Evolutionary conservation across 2,329 filamentous ascomycete genomes (phyloP).

Genomic region (Incumbomyces delicatus): DNA sequence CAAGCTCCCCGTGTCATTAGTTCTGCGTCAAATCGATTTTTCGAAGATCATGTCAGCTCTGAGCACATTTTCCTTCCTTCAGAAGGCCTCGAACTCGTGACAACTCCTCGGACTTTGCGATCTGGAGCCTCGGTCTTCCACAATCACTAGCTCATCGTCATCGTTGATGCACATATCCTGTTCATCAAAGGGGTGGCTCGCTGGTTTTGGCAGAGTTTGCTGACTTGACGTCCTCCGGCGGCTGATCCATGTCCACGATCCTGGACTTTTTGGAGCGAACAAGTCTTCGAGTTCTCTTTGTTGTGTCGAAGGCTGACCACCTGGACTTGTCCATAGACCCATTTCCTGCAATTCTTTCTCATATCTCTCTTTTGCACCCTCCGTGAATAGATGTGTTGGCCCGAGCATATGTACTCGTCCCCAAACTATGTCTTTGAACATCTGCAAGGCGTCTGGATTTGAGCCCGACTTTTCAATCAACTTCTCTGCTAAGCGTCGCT

Average conservation of each 20-base stretch:
- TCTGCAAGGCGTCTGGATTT: not conserved
- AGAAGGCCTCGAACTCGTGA: slow-evolving; percentile 5
- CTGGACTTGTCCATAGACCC: not conserved
- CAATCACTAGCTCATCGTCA: not conserved
- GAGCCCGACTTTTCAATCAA: slow-evolving; percentile 1
- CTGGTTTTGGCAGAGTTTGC: not conserved
- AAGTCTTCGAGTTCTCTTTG: slow-evolving; percentile 3
- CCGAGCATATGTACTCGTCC: slow-evolving; percentile 6
- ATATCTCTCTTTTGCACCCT: slow-evolving; percentile 4
- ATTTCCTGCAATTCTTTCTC: slow-evolving; percentile 2
- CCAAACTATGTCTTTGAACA: slow-evolving; percentile 6
- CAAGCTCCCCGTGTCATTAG: too few species aligned
- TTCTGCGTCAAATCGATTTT: too few species aligned
- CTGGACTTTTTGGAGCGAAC: slow-evolving; percentile 5
- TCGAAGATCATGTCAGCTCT: too few species aligned
- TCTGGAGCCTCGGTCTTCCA: not conserved
- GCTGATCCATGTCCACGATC: slow-evolving; percentile 5
- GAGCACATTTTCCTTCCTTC: not conserved
- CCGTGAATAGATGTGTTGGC: not conserved
- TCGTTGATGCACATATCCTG: slow-evolving; percentile 3
- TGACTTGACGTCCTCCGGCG: slow-evolving; percentile 1
- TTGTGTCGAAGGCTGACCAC: not conserved
- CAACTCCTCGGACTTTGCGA: slow-evolving; percentile 2
- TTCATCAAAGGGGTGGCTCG: not conserved
- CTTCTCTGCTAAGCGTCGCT: slow-evolving; percentile 1